Evolutionary conservation across 1,139 yeast genomes (phyloP), one percentile per base, ranked within the genome.

Genomic region (Suhomyces kunorum): DNA sequence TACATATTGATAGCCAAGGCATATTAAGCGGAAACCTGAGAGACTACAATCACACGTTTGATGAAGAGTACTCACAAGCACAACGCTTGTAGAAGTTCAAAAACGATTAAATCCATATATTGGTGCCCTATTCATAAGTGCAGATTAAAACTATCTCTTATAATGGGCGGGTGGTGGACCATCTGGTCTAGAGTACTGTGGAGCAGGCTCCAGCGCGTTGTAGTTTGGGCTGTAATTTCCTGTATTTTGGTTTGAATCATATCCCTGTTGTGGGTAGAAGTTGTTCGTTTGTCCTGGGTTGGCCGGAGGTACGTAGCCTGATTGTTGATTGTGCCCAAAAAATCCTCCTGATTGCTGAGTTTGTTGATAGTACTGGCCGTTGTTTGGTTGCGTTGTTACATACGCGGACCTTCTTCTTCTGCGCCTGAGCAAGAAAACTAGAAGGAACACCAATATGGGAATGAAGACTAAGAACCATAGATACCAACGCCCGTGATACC

Each of bases 121-220:
- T n/a, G n/a, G n/a, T n/a, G n/a, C n/a, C n/a, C 23, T 9, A 20
- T 20, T 20, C 23, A 56, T 25, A n/a, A 78, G 76, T 43, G 83
- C 76, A 40, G 83, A 72, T 26, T 78, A 71, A 48, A 48, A 38
- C 17, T 28, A 41, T 8, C 15, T 32, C 14, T 43, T 43, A 33
- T 22, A 28, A 32, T 54, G 55, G 6, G 58, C 50, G 9, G 58
- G 58, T 4, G 61, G 61, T 8, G 61, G 61, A 4, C 61, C 59
- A 1, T 43, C 48, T n/a, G 60, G 60, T 28, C 56, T 46, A 18
- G 44, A 40, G 27, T 47, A 54, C 7, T 44, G 50, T 3, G 49
- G 49, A 5, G 44, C 41, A 8, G 41, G 38, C 8, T 20, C 34
- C 41, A 34, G 38, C 3, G 44, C 39, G 6, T 39, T 39, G 18